phyloP scores from a whole-genome alignment of 768 basidiomycete genomes.

The Mycena venus region DNA sequence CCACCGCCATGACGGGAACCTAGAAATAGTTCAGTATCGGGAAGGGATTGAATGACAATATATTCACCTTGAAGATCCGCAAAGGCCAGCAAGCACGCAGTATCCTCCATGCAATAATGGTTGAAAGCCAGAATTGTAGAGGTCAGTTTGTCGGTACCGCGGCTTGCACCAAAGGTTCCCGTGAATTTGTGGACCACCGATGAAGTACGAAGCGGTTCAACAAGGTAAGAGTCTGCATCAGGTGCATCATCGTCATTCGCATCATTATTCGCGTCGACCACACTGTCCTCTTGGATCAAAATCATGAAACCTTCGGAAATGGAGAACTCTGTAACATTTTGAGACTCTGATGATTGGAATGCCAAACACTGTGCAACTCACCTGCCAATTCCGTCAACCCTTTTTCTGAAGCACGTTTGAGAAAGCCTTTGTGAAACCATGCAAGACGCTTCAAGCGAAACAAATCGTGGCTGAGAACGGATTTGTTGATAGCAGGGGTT shows the following conservation, averaged over 20 bases:
- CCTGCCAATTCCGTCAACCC: not conserved
- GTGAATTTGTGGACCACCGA: conserved; percentile 13
- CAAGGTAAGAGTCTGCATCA: not conserved
- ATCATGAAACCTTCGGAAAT: conserved; percentile 10
- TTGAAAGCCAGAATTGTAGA: not conserved
- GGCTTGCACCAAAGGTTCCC: not conserved
- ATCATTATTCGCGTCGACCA: not conserved
- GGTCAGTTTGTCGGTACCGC: not conserved
- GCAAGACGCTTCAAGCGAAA: not conserved
- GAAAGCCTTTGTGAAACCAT: not conserved
- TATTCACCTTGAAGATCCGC: too few relatives aligned
- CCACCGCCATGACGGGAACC: not conserved
- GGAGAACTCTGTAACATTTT: not conserved
- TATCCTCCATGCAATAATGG: conserved; percentile 3
- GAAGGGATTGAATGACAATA: not conserved
- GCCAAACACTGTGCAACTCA: not conserved
- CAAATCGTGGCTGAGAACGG: not conserved
- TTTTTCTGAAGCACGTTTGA: not conserved
- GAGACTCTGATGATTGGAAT: not conserved
- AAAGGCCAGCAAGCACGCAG: conserved; percentile 5
- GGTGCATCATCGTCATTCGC: not conserved
- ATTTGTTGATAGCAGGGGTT: not conserved
- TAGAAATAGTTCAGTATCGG: not conserved
- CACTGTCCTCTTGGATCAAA: not conserved
- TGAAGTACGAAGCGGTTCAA: not conserved